phyloP scores from a whole-genome alignment of 495 filamentous ascomycete species.

The Penicillium waksmanii region DNA sequence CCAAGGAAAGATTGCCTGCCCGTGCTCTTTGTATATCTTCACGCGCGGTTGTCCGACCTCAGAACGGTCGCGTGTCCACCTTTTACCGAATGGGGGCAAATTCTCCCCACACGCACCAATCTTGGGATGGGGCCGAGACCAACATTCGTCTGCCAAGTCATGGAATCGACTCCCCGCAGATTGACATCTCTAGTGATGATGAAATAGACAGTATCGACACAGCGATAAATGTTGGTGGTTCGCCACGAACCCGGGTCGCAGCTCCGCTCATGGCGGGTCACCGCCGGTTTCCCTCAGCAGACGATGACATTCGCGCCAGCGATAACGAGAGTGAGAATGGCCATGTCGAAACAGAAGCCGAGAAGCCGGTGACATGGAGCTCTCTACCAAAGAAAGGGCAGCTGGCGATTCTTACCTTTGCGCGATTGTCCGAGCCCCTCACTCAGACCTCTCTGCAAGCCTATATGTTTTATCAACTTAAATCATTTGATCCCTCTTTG shows the following conservation, averaged over 20 bases:
- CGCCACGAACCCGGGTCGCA: constrained; percentile 17
- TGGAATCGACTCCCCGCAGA: neutral
- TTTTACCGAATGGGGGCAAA: constrained; percentile 15
- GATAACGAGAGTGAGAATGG: constrained; percentile 18
- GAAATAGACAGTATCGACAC: constrained; percentile 11
- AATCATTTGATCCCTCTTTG: constrained; percentile 66
- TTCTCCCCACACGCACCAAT: constrained; percentile 12
- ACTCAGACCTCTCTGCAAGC: constrained; percentile 75
- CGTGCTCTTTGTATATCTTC: neutral
- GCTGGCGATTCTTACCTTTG: constrained; percentile 71
- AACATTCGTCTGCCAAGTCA: constrained; percentile 7
- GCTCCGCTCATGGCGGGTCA: constrained; percentile 21
- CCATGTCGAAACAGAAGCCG: constrained; percentile 13
- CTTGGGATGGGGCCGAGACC: constrained; percentile 5
- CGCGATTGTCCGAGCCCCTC: constrained; percentile 77
- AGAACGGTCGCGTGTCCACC: constrained; percentile 8
- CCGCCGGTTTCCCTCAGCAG: constrained; percentile 24
- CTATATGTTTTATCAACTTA: constrained; percentile 76
- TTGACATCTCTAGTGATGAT: constrained; percentile 6
- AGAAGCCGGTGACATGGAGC: constrained; percentile 63
- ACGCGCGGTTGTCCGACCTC: neutral
- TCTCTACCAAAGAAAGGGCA: constrained; percentile 76
- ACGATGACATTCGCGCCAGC: constrained; percentile 22
- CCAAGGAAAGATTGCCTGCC: neutral
- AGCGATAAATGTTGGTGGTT: neutral